Base-by-base conservation (phyloP, 106 monocot species). In the Iris macrosiphon region DNA sequence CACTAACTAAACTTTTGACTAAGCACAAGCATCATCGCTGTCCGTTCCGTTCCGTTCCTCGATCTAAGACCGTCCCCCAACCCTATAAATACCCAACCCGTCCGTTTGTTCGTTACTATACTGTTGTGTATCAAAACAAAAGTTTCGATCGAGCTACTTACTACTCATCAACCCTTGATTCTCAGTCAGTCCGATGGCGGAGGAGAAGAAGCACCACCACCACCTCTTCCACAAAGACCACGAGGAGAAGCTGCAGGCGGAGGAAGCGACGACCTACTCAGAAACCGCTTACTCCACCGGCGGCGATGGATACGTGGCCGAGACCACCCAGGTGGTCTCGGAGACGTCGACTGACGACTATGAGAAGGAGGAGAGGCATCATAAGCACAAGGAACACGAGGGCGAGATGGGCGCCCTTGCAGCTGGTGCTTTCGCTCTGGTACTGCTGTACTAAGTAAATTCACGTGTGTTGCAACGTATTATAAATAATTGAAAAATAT, bases 341-440 rank as follows among this genome's bases (percentile, higher is more conserved):
- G 18, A 13, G 65, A 11, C 33, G 40, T 40, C 27, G 16, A 17
- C 1, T 1, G 17, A 33, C 0, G 70, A 45, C 7, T 62, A 76
- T 46, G 62, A 66, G 45, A 62, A 74, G 67, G 60, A 82, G 39
- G 74, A 71, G 71, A 82, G 72, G 67, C 58, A 87, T 12, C 78
- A 78, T 54, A 82, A 79, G 71, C 48, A 69, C 31, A 72, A 57
- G 37, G 82, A 88, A 58, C 78, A 75, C 24, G 7, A 60, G 17
- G 75, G 87, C 19, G 78, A 72, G 69, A 40, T 75, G 55, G 75
- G 64, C 23, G 61, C 79, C 24, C 0, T 69, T 52, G 72, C 79
- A 14, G 82, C 78, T 31, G 78, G 82, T 11, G 79, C 68, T 17
- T 81, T 79, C 28, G 81, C 80, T 33, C 41, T 77, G 48, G 85